Base-by-base conservation (phyloP, 371 early-diverging fungal species). In the Batkoa obscura region DNA sequence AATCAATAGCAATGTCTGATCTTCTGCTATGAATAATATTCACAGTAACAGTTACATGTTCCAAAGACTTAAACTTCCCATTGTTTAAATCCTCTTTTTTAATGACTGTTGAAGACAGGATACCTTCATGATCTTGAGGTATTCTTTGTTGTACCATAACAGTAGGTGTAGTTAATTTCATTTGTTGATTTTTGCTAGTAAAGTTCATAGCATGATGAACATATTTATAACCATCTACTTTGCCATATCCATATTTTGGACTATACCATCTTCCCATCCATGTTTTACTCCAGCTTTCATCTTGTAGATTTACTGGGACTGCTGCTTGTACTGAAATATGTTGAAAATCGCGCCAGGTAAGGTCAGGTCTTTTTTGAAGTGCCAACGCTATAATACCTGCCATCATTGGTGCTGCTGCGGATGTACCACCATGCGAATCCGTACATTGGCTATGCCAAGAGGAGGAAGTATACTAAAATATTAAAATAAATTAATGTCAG, bases 361-460 rank as follows among this genome's bases (percentile, higher is more conserved):
- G 70, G 43, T 96, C 94, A 8, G 94, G 92, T 0, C 53, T 36
- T 23, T 15, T 78, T 33, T 84, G 81, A 13, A 95, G 67, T 0
- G 83, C 93, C 37, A 97, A 79, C 0, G 98, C 90, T 68, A 81
- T 80, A n/a, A 95, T 75, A 43, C 91, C 98, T 0, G 90, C 88
- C 4, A 83, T 94, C 59, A 93, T 67, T 9, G 98, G 98, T 0
- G 96, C 96, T 1, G 98, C 96, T 1, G 98, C 98, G 2, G 94
- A 93, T 0, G 98, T 97, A 17, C 98, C 98, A 35, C 93, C 91
- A 64, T 94, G 96, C 10, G 62, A 58, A 49, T 71, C 65, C 10
- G 83, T 81, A 67, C 92, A 94, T 42, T 67, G 59, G 33, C 73
- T 70, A 43, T 72, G 59, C 3, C 87, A 87, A 3, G 74, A 67